Base-by-base conservation (phyloP, 2,329 filamentous ascomycete genomes). In the Peltaster fructicola region DNA sequence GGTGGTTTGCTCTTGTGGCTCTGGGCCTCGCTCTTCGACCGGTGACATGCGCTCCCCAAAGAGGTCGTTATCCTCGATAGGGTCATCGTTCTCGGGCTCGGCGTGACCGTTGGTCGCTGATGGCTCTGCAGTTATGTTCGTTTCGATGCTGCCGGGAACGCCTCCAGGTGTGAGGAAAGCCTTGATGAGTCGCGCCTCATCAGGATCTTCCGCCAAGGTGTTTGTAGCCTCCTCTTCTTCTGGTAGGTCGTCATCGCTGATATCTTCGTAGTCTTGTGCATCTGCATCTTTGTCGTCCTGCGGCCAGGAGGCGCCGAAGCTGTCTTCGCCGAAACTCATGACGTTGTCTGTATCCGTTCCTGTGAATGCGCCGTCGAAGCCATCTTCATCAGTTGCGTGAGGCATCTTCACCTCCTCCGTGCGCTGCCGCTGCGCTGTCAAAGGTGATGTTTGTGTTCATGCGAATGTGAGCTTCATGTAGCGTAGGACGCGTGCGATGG, bases 181-280 rank as follows among this genome's bases (percentile, higher is more conserved):
- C n/a, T n/a, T n/a, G n/a, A n/a, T n/a, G n/a, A n/a, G n/a, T n/a
- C n/a, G n/a, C n/a, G n/a, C n/a, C n/a, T n/a, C n/a, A n/a, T n/a
- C n/a, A n/a, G n/a, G n/a, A n/a, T n/a, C n/a, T n/a, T n/a, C n/a
- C n/a, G 24, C 23, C 28, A 5, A 25, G 15, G 15, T 25, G 25
- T 17, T 36, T 5, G 31, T 36, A 8, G 38, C 38, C 27, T 72
- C 65, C 31, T 79, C 73, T 34, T 88, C 80, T 5, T 88, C 80
- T 7, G 81, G 76, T 6, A 92, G 63, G 34, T 93, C 82, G 45
- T 93, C 84, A 44, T 90, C 82, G 36, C 76, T 76, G 33, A 95
- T 84, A 44, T 92, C 80, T 45, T 79, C 81, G 40, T 65, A 98
- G 45, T 98, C 88, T 33, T 88, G 57, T 19, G 88, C 88, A 53